Base-by-base conservation (phyloP, 352 stramenopile genomes). In the Globisporangium ultimum region DNA sequence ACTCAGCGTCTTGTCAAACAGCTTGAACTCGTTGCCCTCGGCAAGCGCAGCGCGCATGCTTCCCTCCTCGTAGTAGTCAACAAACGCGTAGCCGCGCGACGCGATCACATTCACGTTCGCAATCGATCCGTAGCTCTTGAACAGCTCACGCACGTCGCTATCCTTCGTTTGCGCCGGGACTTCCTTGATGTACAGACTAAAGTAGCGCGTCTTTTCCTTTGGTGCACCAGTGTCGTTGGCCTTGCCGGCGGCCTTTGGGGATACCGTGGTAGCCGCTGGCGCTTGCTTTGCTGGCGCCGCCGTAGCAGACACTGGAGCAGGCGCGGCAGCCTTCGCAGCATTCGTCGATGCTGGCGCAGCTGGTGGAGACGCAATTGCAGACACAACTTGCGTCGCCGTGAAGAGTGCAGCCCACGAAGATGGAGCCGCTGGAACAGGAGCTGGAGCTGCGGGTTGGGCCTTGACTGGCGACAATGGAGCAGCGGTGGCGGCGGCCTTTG, bases 41-140 rank as follows among this genome's bases (percentile, higher is more conserved):
- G 79, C 76, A 9, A 93, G 70, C 60, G 77, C 86, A 18, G 78
- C 76, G 40, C 81, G 84, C 80, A 92, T 86, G 60, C 77, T 87
- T 53, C 91, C 81, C 58, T 88, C 56, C 48, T 95, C 84, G 41
- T 73, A 73, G 57, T 78, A 95, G 72, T 95, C 86, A 34, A 95
- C 81, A 56, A 93, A 95, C n/a, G 84, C 86, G 53, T 80, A 92
- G 60, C 78, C 78, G 41, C 84, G 85, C 52, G 68, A 55, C 12
- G 56, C 46, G 21, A 84, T 68, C 3, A 93, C 68, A 42, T 70
- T 92, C 45, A 91, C 73, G 61, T 76, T 80, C 32, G 81, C 86
- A 52, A 95, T 89, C 43, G 78, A 57, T 20, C 86, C 86, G 67
- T 87, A 93, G 53, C 64, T 49, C 68, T 87, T 83, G 70, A 95